Evolutionary conservation across 768 basidiomycete genomes (phyloP), one percentile per base, ranked within the genome.

Genomic region (Pleurotus djamor): DNA sequence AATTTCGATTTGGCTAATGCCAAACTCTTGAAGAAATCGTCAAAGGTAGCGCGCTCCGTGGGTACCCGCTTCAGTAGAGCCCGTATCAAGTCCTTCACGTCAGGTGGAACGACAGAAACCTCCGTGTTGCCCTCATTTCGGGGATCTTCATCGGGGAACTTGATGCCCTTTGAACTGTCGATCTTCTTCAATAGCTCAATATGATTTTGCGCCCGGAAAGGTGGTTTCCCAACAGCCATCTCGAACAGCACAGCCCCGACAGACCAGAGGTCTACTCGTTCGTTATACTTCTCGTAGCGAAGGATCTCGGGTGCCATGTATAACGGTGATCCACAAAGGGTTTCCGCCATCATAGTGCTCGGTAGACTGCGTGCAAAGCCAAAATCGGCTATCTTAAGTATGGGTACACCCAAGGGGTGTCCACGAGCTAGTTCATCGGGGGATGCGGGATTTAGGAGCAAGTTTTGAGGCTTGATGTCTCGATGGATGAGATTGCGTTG

Each of bases 231-330:
- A 35, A 94, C 91, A 14, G 86, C 81, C 89, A 97, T 98, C 72
- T 99, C 97, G 74, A 88, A 99, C 2, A 98, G 76, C 21, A 99
- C 96, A 0, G 97, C 94, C 4, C 97, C 97, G 49, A 98, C 95
- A 34, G 94, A 96, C 97, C 97, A 99, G 1, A 99, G 80, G 70
- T 99, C 97, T 9, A 93, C 97, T 70, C 94, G 96, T 16, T 96
- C 96, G 70, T 97, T 95, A 72, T 99, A 98, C 70, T 96, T 96
- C 75, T 98, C 90, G 71, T 97, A 97, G 13, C 92, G 86, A 9
- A 99, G 77, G 66, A 99, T 98, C 74, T 99, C 97, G 0, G 97
- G 97, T 0, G 97, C 97, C 97, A 98, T 99, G 75, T 99, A 99
- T 34, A 99, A 96, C 88, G 96, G 97, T 10, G 95, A 97, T 3